These are phyloP conservation scores for Auricularia sp. DNA, from an alignment of 768 basidiomycete genomes.

Conservation along the genomic window DNA sequence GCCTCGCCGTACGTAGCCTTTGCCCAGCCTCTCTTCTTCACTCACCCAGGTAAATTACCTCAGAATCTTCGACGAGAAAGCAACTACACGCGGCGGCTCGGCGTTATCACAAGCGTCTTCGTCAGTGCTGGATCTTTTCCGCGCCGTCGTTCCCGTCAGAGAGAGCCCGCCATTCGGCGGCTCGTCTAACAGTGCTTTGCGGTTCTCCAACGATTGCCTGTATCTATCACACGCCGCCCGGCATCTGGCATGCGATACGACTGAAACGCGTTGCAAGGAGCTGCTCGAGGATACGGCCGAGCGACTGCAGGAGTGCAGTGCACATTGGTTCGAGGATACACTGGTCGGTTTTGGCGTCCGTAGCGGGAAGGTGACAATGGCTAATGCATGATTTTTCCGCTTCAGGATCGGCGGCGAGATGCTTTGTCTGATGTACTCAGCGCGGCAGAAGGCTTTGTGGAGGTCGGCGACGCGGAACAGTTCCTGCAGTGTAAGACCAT, in stretches of 20 bases:
- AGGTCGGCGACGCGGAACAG: conserved; percentile 59
- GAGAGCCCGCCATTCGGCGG: conserved; percentile 37
- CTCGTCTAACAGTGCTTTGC: conserved; percentile 49
- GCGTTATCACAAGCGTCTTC: conserved; percentile 45
- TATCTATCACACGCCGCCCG: conserved; percentile 36
- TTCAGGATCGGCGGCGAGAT: conserved; percentile 41
- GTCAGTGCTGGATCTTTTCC: conserved; percentile 66
- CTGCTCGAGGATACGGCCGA: conserved; percentile 43
- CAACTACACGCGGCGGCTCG: conserved; percentile 21
- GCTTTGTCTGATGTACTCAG: conserved; percentile 38
- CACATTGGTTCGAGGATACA: conserved; percentile 61
- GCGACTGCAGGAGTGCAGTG: conserved; percentile 44
- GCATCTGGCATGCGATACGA: conserved; percentile 38
- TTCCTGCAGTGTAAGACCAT: conserved; percentile 70
- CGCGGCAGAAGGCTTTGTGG: conserved; percentile 54
- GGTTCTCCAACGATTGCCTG: conserved; percentile 72
- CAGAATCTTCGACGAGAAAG: conserved; percentile 7
- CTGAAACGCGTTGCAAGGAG: conserved; percentile 26
- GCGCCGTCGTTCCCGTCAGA: conserved; percentile 65
- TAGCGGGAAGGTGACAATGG: too few species aligned
- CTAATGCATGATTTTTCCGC: not conserved
- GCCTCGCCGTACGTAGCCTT: conserved; percentile 31
- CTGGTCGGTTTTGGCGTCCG: conserved; percentile 40
- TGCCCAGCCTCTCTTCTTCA: conserved; percentile 3
- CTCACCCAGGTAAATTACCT: conserved; percentile 5